Evolutionary conservation across 257 asterid species (phyloP), one percentile per base, ranked within the genome.

Genomic region (Eucommia ulmoides): DNA sequence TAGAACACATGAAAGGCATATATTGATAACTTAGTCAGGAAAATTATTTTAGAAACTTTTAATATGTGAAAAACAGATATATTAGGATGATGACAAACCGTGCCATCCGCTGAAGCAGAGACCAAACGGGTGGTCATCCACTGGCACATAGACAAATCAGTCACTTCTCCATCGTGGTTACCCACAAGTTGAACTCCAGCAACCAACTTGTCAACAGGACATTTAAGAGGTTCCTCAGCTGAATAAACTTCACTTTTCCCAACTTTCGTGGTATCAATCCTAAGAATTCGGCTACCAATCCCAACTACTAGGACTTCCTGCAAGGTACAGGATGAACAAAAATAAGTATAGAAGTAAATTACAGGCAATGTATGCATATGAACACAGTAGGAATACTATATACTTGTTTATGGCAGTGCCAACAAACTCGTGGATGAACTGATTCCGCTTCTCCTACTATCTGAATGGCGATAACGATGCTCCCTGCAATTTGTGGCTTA

Each of bases 61-160:
- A n/a, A n/a, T n/a, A n/a, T n/a, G n/a, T n/a, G n/a, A n/a, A n/a
- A n/a, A n/a, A n/a, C n/a, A n/a, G n/a, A n/a, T n/a, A n/a, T n/a
- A n/a, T n/a, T n/a, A n/a, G 19, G 15, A 42, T 6, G n/a, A 5
- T 6, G 10, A 42, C 48, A 42, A 42, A 42, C 48, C 48, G 48
- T 42, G 48, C 48, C 48, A 42, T 42, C 48, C 20, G 15, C 48
- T 15, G 48, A 42, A n/a, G 48, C 48, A 42, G 20, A 42, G 1
- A 18, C 48, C 48, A 42, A 42, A 42, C 48, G 48, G 20, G 48
- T 42, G 48, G 48, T 18, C 48, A 42, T 42, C 48, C 48, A 42
- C 48, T 42, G 48, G 20, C 20, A 42, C 48, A 42, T 42, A 3
- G 48, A 42, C 9, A 42, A 18, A 42, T 42, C 48, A 42, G 48